Conservation (phyloP, 331 rosid species). For the Dryas integrifolia region DNA sequence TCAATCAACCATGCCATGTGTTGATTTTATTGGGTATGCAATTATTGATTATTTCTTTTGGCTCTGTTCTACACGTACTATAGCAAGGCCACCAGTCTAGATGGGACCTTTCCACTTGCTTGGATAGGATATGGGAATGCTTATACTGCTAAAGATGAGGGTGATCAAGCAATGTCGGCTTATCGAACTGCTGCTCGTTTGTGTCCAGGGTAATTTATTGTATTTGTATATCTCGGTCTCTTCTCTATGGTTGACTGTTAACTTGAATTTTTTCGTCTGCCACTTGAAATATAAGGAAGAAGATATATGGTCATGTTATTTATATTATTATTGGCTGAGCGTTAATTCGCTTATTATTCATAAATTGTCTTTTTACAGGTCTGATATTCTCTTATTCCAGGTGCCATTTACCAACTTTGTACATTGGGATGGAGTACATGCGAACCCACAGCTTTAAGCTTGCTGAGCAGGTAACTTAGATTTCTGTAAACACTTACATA, state of each 20-base stretch:
- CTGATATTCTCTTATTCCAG: constrained; percentile 78
- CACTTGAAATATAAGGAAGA: constrained; percentile 11
- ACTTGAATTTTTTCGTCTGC: constrained; percentile 16
- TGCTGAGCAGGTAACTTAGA: constrained; percentile 75
- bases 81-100: constrained; percentile 94
- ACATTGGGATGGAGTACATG: constrained; percentile 99
- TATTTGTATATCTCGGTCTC: background rate
- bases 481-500: constrained; percentile 2
- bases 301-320: background rate
- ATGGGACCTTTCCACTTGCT: constrained; percentile 89
- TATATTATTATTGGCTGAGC: background rate
- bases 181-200: constrained; percentile 98
- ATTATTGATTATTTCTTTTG: constrained; percentile 20
- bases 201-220: constrained; percentile 77
- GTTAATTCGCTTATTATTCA: constrained; percentile 47
- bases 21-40: background rate
- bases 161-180: constrained; percentile 97
- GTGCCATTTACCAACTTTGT: constrained; percentile 94
- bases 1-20: too few relatives aligned
- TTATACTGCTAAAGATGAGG: constrained; percentile 91
- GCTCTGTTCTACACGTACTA: constrained; percentile 15
- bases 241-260: background rate
- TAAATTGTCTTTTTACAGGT: constrained; percentile 54
- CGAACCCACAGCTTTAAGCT: constrained; percentile 95
- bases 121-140: constrained; percentile 98